Percentiles rank a stretch among this genome's conserved stretches.
These are phyloP conservation scores for Fusarium circinatum DNA, from an alignment of 2,329 filamentous ascomycete species.

Conservation along the genomic window DNA sequence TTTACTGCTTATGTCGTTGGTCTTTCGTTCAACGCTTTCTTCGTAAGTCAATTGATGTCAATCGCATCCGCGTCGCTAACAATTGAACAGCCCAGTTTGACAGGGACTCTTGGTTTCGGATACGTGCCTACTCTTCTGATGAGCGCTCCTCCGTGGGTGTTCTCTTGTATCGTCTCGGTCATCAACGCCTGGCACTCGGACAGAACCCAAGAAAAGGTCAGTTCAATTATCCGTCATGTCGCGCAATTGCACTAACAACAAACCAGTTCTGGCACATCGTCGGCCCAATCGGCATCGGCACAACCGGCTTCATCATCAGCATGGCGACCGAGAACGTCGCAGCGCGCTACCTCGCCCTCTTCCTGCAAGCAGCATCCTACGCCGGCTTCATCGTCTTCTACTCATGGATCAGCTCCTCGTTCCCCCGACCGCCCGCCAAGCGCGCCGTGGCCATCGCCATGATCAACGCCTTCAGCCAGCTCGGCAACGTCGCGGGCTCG, in stretches of 20 bases:
- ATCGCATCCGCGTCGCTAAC: background rate
- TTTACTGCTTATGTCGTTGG: constrained; percentile 71
- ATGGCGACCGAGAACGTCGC: constrained; percentile 67
- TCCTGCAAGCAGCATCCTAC: constrained; percentile 67
- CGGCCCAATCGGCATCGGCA: constrained; percentile 62
- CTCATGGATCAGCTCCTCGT: constrained; percentile 67
- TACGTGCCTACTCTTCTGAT: constrained; percentile 65
- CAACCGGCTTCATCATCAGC: constrained; percentile 68
- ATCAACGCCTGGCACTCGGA: constrained; percentile 67
- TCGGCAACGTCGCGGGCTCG: constrained; percentile 68
- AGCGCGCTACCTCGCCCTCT: constrained; percentile 69
- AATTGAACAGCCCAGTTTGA: constrained; percentile 54
- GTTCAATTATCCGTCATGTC: constrained; percentile 3
- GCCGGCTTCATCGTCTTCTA: constrained; percentile 68
- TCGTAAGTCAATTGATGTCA: constrained; percentile 41
- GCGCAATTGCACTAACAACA: constrained; percentile 1
- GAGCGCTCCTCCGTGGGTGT: constrained; percentile 68
- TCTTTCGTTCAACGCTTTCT: constrained; percentile 68
- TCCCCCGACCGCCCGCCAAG: constrained; percentile 69
- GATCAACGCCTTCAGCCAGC: constrained; percentile 68
- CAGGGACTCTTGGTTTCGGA: constrained; percentile 62
- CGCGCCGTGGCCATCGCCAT: constrained; percentile 69
- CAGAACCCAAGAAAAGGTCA: constrained; percentile 62
- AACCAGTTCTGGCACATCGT: constrained; percentile 67
- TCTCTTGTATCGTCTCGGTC: constrained; percentile 66